A percentile compares a stretch with the other conserved stretches of the same genome.
Conservation (phyloP, 2,329 filamentous ascomycete species). For the Pseudogymnoascus sp. region DNA sequence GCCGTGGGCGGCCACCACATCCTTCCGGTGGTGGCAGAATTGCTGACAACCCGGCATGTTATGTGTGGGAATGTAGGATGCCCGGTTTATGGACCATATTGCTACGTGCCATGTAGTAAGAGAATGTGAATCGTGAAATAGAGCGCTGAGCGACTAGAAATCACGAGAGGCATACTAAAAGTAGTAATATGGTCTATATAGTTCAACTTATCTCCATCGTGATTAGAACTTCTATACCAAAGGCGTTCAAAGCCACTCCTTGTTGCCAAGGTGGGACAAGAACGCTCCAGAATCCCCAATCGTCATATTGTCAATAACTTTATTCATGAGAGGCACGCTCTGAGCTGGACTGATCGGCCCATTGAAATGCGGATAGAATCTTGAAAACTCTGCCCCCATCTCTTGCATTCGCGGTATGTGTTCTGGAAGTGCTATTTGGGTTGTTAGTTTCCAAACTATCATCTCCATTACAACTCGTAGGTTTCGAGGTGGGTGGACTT, state of each 20-base stretch:
- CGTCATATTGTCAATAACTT: constrained; percentile 17
- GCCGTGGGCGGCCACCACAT: too few species aligned
- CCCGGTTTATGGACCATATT: too few species aligned
- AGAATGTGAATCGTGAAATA: too few species aligned
- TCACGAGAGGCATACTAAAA: neutral
- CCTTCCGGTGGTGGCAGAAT: neutral
- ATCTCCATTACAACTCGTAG: neutral
- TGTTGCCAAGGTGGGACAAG: constrained; percentile 16
- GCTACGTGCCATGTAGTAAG: too few species aligned
- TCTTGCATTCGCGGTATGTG: neutral
- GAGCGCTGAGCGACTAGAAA: neutral
- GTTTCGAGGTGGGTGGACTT: neutral
- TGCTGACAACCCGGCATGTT: too few species aligned
- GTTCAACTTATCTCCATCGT: neutral
- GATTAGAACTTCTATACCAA: neutral
- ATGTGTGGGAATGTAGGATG: too few species aligned
- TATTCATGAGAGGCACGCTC: constrained; percentile 15
- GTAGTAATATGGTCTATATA: neutral
- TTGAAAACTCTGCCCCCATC: constrained; percentile 4
- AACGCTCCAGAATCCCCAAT: constrained; percentile 17
- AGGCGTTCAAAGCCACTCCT: constrained; percentile 13
- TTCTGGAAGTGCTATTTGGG: neutral
- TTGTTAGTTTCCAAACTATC: neutral
- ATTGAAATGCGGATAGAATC: constrained; percentile 13
- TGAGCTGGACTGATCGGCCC: constrained; percentile 12